phyloP scores from a whole-genome alignment of 2,329 filamentous ascomycete species.

The Boeremia exigua region DNA sequence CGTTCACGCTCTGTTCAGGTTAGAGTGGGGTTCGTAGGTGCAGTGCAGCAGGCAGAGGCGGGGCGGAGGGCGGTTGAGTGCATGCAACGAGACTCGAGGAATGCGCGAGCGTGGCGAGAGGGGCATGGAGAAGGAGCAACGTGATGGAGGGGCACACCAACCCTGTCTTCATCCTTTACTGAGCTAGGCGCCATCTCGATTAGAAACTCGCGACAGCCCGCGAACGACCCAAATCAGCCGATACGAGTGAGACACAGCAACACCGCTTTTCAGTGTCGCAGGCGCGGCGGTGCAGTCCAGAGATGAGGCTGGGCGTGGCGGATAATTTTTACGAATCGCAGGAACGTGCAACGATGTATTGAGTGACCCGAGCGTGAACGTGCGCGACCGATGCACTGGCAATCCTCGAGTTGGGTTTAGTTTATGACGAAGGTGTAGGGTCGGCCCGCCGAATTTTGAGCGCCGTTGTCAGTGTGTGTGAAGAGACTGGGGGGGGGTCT shows the following conservation, averaged over 20 bases:
- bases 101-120: conserved; percentile 19
- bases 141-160: conserved; percentile 42
- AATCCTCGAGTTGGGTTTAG: conserved; percentile 31
- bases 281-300: conserved; percentile 14
- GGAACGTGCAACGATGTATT: conserved; percentile 11
- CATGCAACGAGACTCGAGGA: conserved; percentile 1
- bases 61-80: not conserved
- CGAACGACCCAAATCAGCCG: conserved; percentile 18
- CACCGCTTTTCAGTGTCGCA: conserved; percentile 26
- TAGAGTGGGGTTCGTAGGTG: conserved; percentile 15
- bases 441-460: conserved; percentile 40
- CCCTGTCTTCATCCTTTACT: conserved; percentile 43
- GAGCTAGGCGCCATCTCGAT: conserved; percentile 42
- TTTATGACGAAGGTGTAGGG: conserved; percentile 40
- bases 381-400: conserved; percentile 31
- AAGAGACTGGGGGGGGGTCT: conserved; percentile 10
- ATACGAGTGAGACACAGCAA: conserved; percentile 25
- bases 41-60: not conserved
- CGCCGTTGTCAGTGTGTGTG: conserved; percentile 20
- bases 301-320: conserved; percentile 21
- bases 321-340: conserved; percentile 31
- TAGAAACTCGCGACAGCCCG: conserved; percentile 24
- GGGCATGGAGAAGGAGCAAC: conserved; percentile 17
- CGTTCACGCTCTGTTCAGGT: conserved; percentile 28
- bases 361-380: conserved; percentile 16